Evolutionary conservation across 768 basidiomycete species (phyloP), one percentile per base, ranked within the genome.

Genomic region (Cystofilobasidium capitatum): DNA sequence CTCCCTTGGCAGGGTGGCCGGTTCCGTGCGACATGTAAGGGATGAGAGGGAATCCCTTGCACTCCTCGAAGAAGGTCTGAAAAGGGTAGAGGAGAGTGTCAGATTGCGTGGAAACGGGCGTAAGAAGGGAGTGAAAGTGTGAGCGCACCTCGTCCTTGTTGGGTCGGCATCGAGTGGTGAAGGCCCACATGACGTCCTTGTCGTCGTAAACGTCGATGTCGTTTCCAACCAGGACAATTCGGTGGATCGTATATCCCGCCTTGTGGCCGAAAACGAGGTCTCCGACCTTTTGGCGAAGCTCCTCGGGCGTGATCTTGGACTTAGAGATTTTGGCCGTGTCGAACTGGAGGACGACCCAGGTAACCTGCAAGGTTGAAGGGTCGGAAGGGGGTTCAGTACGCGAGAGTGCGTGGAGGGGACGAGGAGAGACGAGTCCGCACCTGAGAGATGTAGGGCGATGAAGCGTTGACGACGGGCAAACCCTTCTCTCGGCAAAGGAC

Each of bases 141-240:
- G 29, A 35, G 45, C 62, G 47, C 7, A 51, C 47, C 49, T 64
- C 63, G 63, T 64, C 63, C 29, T 64, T 36, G 37, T 24, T 24
- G 6, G 63, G 63, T 26, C 63, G 33, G 31, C 63, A 64, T 22
- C 63, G 49, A 3, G 63, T 64, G 14, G 36, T 14, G 36, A 64
- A 64, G 4, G 63, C 63, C 63, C 63, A 64, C 63, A 64, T 64
- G 24, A 64, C 51, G 29, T 64, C 63, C n/a, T 64, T 64, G 63
- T 64, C 63, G 54, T 64, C 51, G 54, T 49, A 64, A 22, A 55
- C 36, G 31, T 64, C 63, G 40, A 64, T 64, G 54, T 64, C 63
- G 16, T 17, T 3, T 5, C 63, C 63, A 5, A 64, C 63, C 7
- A 64, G 49, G n/a, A 64, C 36, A 17, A 64, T 47, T 2, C 63